These are phyloP conservation scores for Citrus inodora DNA, from an alignment of 345 rosid species.

Conservation along the genomic window DNA sequence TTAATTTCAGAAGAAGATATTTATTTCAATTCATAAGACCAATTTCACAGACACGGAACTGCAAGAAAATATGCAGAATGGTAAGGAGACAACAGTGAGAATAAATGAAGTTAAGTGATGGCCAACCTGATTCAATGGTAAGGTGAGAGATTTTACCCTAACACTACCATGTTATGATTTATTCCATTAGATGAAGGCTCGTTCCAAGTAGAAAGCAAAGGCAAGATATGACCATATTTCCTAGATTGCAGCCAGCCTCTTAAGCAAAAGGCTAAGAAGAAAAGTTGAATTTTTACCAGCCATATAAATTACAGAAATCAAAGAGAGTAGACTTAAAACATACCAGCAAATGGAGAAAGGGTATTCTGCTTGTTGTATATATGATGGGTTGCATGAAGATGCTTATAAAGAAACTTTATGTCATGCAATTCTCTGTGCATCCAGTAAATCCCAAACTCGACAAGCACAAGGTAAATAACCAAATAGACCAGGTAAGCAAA, in stretches of 20 bases:
- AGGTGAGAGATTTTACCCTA: not conserved
- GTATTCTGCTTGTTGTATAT: slow-evolving; percentile 98
- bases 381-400: slow-evolving; percentile 88
- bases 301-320: not conserved
- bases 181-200: not conserved
- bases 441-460: slow-evolving; percentile 96
- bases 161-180: not conserved
- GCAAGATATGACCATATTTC: not conserved
- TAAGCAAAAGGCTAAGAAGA: not conserved
- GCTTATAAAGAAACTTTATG: slow-evolving; percentile 86
- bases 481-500: slow-evolving; percentile 42
- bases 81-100: not conserved
- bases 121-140: not conserved
- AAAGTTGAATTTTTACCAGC: not conserved
- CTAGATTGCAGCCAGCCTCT: not conserved
- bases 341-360: slow-evolving; percentile 96
- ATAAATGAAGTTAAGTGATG: not conserved
- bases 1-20: not conserved
- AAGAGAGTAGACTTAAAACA: slow-evolving; percentile 15
- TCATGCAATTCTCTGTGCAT: slow-evolving; percentile 94
- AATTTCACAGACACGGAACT: not conserved
- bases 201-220: not conserved
- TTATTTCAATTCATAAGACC: not conserved
- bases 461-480: slow-evolving; percentile 51
- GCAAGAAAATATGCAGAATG: not conserved